Percentiles rank a stretch among this genome's conserved stretches.
These are phyloP conservation scores for Brassica incana DNA, from an alignment of 345 rosid genomes.

Conservation along the genomic window DNA sequence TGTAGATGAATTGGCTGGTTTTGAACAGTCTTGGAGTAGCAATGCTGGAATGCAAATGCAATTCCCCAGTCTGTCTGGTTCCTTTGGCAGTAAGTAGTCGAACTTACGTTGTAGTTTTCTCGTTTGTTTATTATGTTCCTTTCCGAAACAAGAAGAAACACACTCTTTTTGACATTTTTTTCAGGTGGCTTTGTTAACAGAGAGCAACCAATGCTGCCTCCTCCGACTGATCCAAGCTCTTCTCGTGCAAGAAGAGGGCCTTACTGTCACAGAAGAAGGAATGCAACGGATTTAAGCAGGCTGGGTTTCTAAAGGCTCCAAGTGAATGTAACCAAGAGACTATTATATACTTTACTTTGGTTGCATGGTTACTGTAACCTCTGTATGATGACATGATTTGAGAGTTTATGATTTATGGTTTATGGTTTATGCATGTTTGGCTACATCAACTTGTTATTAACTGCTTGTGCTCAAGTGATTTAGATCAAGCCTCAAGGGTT, in stretches of 20 bases:
- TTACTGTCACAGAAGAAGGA: conserved; percentile 16
- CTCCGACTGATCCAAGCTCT: conserved; percentile 24
- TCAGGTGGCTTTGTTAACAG: too few species aligned
- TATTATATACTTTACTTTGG: not conserved
- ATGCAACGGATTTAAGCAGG: conserved; percentile 26
- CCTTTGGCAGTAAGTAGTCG: too few species aligned
- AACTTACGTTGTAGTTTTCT: too few species aligned
- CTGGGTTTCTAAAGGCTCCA: conserved; percentile 1
- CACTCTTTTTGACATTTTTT: too few species aligned
- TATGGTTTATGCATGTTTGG: conserved; percentile 5
- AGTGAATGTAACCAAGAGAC: conserved; percentile 17
- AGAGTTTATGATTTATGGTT: conserved; percentile 4
- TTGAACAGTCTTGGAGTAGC: too few species aligned
- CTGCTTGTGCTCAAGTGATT: not conserved
- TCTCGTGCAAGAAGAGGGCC: conserved; percentile 27
- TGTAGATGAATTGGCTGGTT: too few species aligned
- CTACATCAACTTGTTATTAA: not conserved
- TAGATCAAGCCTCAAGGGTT: not conserved
- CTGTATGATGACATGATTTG: conserved; percentile 16
- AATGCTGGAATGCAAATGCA: too few species aligned
- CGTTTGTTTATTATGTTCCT: too few species aligned
- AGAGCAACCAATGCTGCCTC: conserved; percentile 24
- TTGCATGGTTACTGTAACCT: conserved; percentile 20
- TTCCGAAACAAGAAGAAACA: too few species aligned
- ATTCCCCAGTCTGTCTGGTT: too few species aligned